These are phyloP conservation scores for Phyllosticta citrichinensis DNA, from an alignment of 2,329 filamentous ascomycete species.

Conservation along the genomic window DNA sequence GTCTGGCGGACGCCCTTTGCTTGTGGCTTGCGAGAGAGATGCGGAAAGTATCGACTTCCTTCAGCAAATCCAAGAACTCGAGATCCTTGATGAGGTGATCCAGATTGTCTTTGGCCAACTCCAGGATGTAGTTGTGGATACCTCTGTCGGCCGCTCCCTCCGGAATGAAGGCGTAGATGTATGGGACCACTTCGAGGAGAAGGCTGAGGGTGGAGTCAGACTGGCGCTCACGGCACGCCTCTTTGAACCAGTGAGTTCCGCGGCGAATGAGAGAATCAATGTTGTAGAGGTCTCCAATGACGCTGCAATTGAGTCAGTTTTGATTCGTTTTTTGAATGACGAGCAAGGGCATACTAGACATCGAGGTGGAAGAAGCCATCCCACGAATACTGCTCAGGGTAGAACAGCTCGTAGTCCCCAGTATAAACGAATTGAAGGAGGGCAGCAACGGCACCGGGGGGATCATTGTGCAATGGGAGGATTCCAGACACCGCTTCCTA, in stretches of 20 bases:
- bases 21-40: background rate
- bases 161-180: background rate
- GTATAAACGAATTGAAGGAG: background rate
- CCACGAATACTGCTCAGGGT: background rate
- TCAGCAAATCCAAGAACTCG: background rate
- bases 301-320: too few relatives aligned
- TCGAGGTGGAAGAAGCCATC: background rate
- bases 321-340: too few relatives aligned
- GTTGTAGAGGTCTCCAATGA: background rate
- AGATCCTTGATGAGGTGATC: background rate
- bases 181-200: background rate
- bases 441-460: background rate
- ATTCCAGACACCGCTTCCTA: background rate
- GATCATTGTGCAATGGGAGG: background rate
- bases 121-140: background rate
- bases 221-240: background rate
- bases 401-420: background rate
- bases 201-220: background rate
- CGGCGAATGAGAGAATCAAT: background rate
- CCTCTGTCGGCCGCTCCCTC: background rate
- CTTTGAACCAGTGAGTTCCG: background rate
- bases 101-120: background rate
- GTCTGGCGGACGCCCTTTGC: too few relatives aligned
- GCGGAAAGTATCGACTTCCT: background rate
- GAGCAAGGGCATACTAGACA: background rate